Evolutionary conservation across 2,329 filamentous ascomycete genomes (phyloP).

Genomic region (Myrmaecium sp.): DNA sequence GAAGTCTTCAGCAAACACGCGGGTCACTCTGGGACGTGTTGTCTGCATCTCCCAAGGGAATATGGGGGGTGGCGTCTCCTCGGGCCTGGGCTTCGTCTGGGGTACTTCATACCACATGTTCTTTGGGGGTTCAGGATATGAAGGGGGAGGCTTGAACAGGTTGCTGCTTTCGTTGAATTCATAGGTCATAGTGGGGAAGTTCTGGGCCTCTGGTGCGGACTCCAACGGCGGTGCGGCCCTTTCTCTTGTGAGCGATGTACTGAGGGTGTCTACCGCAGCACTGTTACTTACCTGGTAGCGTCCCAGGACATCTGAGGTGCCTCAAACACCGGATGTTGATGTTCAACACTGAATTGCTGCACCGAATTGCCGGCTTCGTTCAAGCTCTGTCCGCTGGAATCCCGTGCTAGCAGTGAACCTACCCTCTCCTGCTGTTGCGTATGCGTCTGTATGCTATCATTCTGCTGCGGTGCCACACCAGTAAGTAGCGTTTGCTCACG

Average conservation of each 20-base stretch:
- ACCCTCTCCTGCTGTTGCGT: too few species aligned
- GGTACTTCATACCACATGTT: constrained; percentile 84
- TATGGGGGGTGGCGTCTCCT: constrained; percentile 47
- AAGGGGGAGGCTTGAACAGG: constrained; percentile 59
- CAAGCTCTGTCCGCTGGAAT: too few species aligned
- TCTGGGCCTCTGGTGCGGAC: constrained; percentile 68
- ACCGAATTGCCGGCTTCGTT: too few species aligned
- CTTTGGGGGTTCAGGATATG: constrained; percentile 68
- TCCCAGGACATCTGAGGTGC: constrained; percentile 46
- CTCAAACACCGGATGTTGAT: too few species aligned
- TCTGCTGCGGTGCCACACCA: too few species aligned
- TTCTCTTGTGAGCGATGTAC: constrained; percentile 5
- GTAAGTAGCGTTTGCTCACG: constrained; percentile 35
- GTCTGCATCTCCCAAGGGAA: constrained; percentile 80
- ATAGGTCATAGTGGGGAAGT: constrained; percentile 66
- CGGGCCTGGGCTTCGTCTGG: constrained; percentile 35
- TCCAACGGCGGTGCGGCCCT: constrained; percentile 35
- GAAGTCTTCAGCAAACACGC: constrained; percentile 47
- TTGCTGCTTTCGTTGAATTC: constrained; percentile 62
- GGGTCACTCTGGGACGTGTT: constrained; percentile 43
- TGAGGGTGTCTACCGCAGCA: constrained; percentile 1
- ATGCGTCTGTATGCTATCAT: too few species aligned
- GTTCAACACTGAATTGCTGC: too few species aligned
- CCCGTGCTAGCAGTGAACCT: too few species aligned
- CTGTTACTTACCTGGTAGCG: constrained; percentile 35